Percentiles rank a stretch among this genome's conserved stretches.
Conservation (phyloP, 2,329 filamentous ascomycete genomes). For the Aspergillus sp. region DNA sequence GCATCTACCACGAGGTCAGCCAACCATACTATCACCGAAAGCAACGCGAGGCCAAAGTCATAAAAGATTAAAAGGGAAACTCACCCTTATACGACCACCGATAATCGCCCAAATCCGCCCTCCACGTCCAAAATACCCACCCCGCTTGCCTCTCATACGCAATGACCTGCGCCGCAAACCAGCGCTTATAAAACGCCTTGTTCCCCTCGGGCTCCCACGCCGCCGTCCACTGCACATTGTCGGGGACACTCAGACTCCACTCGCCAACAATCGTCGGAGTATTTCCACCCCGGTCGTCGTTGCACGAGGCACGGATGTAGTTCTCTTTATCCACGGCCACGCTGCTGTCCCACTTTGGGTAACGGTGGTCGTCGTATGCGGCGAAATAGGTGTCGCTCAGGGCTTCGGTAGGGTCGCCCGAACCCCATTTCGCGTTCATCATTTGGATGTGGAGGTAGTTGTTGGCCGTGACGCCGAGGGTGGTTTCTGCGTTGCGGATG, state of each 20-base stretch:
- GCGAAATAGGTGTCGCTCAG: slow-evolving; percentile 41
- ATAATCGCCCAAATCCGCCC: slow-evolving; percentile 49
- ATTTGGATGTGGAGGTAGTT: slow-evolving; percentile 42
- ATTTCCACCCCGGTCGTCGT: slow-evolving; percentile 49
- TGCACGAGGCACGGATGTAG: slow-evolving; percentile 59
- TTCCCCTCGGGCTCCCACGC: slow-evolving; percentile 52
- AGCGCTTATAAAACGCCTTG: slow-evolving; percentile 59
- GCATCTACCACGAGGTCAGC: slow-evolving; percentile 32
- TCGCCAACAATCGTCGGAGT: slow-evolving; percentile 61
- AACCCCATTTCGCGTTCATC: slow-evolving; percentile 55
- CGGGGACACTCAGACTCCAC: slow-evolving; percentile 60
- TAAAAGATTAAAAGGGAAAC: neutral
- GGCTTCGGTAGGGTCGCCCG: slow-evolving; percentile 28
- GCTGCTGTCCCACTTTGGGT: slow-evolving; percentile 57
- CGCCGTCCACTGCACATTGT: slow-evolving; percentile 50
- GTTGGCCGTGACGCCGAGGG: slow-evolving; percentile 47
- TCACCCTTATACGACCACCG: slow-evolving; percentile 37
- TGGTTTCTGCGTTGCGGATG: slow-evolving; percentile 56
- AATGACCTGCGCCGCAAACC: slow-evolving; percentile 61
- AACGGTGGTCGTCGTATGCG: slow-evolving; percentile 64
- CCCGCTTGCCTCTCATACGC: slow-evolving; percentile 60
- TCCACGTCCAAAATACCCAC: slow-evolving; percentile 67
- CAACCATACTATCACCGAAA: no score
- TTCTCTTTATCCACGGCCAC: slow-evolving; percentile 51
- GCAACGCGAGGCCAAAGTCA: no score